Evolutionary conservation across 345 rosid species (phyloP), one percentile per base, ranked within the genome.

Genomic region (Boechera retrofracta): DNA sequence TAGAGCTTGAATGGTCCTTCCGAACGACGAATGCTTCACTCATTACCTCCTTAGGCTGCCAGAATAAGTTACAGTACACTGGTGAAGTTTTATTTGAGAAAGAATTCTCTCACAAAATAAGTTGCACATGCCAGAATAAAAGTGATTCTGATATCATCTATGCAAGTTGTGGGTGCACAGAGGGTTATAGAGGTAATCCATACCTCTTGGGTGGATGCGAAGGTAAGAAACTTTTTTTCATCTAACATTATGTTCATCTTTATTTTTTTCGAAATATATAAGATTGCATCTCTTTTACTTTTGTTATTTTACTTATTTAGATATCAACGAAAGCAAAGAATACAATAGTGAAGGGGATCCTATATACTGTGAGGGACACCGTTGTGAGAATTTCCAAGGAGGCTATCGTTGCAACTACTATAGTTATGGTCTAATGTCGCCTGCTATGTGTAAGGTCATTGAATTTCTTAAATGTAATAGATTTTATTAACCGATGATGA

Each of bases 161-260:
- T 41, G 38, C 64, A 6, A 66, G 3, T 7, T 85, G 85, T 77
- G 41, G 5, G 4, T 85, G 85, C 71, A 7, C 32, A 1, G 1
- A n/a, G 52, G 52, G 52, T 47, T 47, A 45, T 15, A 35, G 16
- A 21, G 87, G 85, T 28, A 83, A 77, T 52, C 73, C 86, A 9
- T 77, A 75, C 51, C 72, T 80, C 16, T 2, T 26, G 35, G 31
- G 21, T 55, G 85, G 73, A 41, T 82, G 82, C 51, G 10, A 8
- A 51, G 82, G 85, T 75, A 75, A 41, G 8, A 24, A 52, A 21
- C 13, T 9, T 52, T 47, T 18, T 24, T 7, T 12, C 7, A 21
- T 24, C 24, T n/a, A 33, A 33, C 64, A 58, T 58, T 33, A 4
- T n/a, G 41, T 28, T 28, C 28, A 61, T 51, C 6, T 53, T 9